Evolutionary conservation across 1,284 basidiomycete species (phyloP), one percentile per base, ranked within the genome.

Genomic region (Microbotryomycetes sp.): DNA sequence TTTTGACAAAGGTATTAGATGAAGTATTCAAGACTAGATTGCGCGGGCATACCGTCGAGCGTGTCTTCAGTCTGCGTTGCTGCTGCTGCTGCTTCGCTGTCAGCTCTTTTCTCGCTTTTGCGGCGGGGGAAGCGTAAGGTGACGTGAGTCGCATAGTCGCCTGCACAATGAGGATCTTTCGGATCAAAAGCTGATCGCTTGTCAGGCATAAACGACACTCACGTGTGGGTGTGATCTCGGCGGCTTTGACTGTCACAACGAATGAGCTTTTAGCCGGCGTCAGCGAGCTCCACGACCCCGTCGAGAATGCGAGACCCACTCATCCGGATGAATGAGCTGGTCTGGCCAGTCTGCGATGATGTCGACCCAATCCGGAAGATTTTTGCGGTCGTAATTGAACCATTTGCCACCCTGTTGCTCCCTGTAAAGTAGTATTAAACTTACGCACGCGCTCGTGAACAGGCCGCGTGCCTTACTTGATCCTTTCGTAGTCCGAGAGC

Each of bases 231-330:
- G 83, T 83, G 56, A 96, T 88, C 73, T 94, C 91, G 0, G 91
- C 87, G 0, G 89, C 92, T 74, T 96, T 96, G 59, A 96, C 83
- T 69, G 87, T 87, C 65, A 96, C 68, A 31, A 96, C 86, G 75
- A 91, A 91, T 0, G 88, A 90, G 62, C 89, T 90, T 57, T 5
- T 15, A 11, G 21, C 48, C 11, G 48, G 48, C 9, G 21, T 21
- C 21, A 50, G 27, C 13, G 13, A 13, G 41, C n/a, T 13, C 41
- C 41, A 45, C 13, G 13, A 45, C n/a, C 41, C 41, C 41, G 13
- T 45, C 41, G 41, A 15, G 41, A 13, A n/a, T 45, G 13, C 41
- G 21, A 15, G 21, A 57, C 73, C 48, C 45, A 77, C 76, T 77
- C 70, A 21, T 74, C 70, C 0, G 78, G 77, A 16, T 74, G 62